Conservation (phyloP, 805 yeast genomes). For the Metschnikowia santaceciliae region DNA sequence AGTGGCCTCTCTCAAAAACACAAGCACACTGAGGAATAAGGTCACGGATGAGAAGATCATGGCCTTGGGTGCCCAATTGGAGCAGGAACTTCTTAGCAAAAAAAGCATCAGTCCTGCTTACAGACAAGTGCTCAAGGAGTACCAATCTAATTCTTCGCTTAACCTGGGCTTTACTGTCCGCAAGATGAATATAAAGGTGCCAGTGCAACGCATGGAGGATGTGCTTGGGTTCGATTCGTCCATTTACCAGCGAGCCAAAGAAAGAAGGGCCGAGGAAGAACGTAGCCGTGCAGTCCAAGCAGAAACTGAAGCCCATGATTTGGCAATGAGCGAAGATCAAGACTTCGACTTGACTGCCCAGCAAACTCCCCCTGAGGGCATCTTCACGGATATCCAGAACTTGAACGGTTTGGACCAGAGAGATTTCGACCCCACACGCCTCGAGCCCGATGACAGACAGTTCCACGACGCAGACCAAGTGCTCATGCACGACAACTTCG, state of each 20-base stretch:
- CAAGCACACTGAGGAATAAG: not conserved
- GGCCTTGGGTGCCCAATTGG: slow-evolving; percentile 10
- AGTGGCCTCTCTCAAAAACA: slow-evolving; percentile 11
- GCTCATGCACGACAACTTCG: slow-evolving; percentile 2
- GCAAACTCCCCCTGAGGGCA: slow-evolving; percentile 4
- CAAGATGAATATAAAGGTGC: slow-evolving; percentile 2
- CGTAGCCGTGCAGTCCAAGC: slow-evolving; percentile 1
- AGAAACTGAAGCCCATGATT: not conserved
- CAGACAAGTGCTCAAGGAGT: slow-evolving; percentile 1
- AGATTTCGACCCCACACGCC: not conserved
- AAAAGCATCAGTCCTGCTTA: slow-evolving; percentile 6
- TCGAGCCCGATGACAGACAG: not conserved
- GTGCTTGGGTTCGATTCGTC: slow-evolving; percentile 15
- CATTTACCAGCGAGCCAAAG: slow-evolving; percentile 13
- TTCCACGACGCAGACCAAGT: slow-evolving; percentile 1
- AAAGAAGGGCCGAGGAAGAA: slow-evolving; percentile 13
- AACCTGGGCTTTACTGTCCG: slow-evolving; percentile 5
- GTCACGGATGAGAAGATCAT: slow-evolving; percentile 8
- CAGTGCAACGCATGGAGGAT: slow-evolving; percentile 14
- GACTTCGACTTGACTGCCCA: slow-evolving; percentile 4
- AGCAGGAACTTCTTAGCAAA: slow-evolving; percentile 9
- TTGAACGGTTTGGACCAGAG: slow-evolving; percentile 1
- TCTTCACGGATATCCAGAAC: slow-evolving; percentile 3
- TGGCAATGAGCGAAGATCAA: slow-evolving; percentile 1
- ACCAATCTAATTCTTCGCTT: not conserved